Evolutionary conservation across 2,329 filamentous ascomycete genomes (phyloP), one percentile per base, ranked within the genome.

Genomic region (Nigrospora sphaerica): DNA sequence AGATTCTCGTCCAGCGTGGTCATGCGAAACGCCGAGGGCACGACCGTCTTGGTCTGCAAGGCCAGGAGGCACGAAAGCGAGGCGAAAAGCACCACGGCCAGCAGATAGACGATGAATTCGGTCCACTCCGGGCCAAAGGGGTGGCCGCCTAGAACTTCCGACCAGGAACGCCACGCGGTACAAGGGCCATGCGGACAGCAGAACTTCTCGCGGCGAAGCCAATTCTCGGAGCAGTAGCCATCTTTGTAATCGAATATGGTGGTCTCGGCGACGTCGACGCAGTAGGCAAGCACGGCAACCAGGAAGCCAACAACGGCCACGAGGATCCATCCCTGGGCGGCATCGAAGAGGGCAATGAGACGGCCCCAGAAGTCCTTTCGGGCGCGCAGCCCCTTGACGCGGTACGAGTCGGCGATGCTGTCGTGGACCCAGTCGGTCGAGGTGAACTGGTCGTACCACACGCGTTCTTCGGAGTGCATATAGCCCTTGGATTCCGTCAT

Each of bases 401-500:
- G 86, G 57, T 90, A 88, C 11, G 91, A 89, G 67, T 97, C 93
- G 58, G 90, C 88, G 55, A 98, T 96, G 63, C 86, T 91, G 66
- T 98, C 93, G 62, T 95, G 92, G 1, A 98, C 91, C 93, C 93
- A 98, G 65, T 98, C 92, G 46, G 89, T 96, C 7, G 88, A 95
- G 6, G 90, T 95, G 60, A 95, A 95, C 67, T 98, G 93, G 71
- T 98, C 93, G 68, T 97, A 97, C 93, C 93, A 97, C 11, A 95
- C 86, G 49, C 93, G 83, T 55, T 97, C 90, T 60, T 96, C 88
- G 43, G 84, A 72, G 56, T 81, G 84, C 11, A 86, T 67, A 5
- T 81, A 83, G 32, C 74, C 70, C 58, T 83, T 86, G 42, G 83
- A 83, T 51, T 85, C 81, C 50, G 74, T 65, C 66, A 84, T 69